Conservation (phyloP, 192 early-diverging fungal genomes). For the Podila epigama region DNA sequence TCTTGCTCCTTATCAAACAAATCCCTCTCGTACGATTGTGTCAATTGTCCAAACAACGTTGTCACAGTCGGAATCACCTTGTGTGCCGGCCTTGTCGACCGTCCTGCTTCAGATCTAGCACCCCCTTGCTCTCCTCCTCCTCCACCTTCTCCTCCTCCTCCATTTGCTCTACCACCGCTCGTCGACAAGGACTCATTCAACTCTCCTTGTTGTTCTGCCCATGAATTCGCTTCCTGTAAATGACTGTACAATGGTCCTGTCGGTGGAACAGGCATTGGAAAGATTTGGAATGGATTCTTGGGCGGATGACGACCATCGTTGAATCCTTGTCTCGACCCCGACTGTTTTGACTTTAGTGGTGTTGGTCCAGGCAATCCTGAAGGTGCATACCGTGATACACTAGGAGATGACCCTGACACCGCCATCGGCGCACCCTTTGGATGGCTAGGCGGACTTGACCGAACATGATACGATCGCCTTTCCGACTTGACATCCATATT, state of each 20-base stretch:
- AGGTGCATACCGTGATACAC: too few species aligned
- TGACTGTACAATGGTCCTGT: not conserved
- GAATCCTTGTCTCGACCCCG: not conserved
- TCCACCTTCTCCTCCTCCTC: not conserved
- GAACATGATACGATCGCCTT: too few species aligned
- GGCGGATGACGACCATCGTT: not conserved
- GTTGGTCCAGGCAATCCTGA: too few species aligned
- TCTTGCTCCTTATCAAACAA: constrained; percentile 53
- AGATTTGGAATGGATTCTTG: not conserved
- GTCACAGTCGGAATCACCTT: constrained; percentile 44
- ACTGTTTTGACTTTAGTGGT: not conserved
- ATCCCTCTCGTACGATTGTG: constrained; percentile 55
- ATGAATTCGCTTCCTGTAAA: not conserved
- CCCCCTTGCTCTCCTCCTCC: not conserved
- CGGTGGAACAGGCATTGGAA: not conserved
- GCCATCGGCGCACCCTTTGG: too few species aligned
- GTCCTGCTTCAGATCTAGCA: not conserved
- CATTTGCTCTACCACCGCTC: not conserved
- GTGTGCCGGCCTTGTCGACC: not conserved
- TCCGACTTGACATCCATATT: too few species aligned
- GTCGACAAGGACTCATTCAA: not conserved
- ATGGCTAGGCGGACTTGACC: too few species aligned
- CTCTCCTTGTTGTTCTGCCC: not conserved
- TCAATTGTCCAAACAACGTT: constrained; percentile 50
- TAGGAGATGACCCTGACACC: too few species aligned